phyloP scores from a whole-genome alignment of 164 flowering plant genomes.

The Litsea cubeba region DNA sequence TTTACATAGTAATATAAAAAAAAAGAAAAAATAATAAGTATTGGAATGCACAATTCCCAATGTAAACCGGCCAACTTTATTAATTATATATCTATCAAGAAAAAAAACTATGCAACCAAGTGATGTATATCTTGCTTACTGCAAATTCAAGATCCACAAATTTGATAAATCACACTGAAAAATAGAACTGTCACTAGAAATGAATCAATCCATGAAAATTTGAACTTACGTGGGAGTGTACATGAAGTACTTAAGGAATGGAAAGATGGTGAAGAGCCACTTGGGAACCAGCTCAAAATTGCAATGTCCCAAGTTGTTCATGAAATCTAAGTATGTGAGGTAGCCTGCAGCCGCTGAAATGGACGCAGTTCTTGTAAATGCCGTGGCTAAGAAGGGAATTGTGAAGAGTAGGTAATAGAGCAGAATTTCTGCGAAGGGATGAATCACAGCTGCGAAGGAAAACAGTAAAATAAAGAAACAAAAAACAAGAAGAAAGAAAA shows the following conservation, averaged over 20 bases:
- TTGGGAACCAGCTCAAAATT: constrained; percentile 52
- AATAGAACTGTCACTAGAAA: no score
- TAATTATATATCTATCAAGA: no score
- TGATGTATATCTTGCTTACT: no score
- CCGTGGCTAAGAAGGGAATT: constrained; percentile 19
- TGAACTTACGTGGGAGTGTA: constrained; percentile 62
- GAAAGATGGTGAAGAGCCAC: constrained; percentile 30
- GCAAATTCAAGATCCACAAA: no score
- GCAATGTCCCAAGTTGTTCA: constrained; percentile 66
- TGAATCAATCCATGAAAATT: no score
- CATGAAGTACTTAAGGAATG: constrained; percentile 53
- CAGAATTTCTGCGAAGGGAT: constrained; percentile 55
- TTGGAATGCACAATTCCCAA: no score
- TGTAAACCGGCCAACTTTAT: no score
- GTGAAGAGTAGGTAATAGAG: constrained; percentile 32
- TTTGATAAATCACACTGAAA: no score
- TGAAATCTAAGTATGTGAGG: constrained; percentile 38
- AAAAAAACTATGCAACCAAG: no score
- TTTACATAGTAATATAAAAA: no score
- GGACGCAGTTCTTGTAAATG: constrained; percentile 21
- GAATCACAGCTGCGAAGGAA: constrained; percentile 44
- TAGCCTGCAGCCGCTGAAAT: constrained; percentile 18
- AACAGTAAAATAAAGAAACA: neutral
- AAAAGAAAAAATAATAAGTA: no score
- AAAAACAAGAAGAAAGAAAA: neutral